Percentiles rank a stretch among this genome's conserved stretches.
Evolutionary conservation across 2,329 filamentous ascomycete species (phyloP).

Genomic region (Phialemonium atrogriseum): DNA sequence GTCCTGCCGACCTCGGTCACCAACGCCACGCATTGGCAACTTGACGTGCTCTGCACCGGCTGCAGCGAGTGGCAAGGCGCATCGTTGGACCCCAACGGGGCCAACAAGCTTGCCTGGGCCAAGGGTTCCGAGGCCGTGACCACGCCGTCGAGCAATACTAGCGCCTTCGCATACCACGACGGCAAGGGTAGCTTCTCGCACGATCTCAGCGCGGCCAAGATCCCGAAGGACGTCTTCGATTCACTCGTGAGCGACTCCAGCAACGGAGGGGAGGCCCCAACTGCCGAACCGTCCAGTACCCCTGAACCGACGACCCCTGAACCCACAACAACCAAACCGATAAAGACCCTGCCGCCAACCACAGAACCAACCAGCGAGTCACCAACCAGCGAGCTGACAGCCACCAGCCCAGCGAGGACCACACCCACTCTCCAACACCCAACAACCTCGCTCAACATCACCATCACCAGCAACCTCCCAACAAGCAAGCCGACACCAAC

Average conservation of each 20-base stretch:
- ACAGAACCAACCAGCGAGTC: too few species aligned
- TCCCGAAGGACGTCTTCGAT: conserved; percentile 16
- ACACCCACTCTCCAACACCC: too few species aligned
- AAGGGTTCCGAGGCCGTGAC: conserved; percentile 10
- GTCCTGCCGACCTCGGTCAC: conserved; percentile 11
- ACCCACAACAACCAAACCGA: too few species aligned
- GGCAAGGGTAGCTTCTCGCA: conserved; percentile 13
- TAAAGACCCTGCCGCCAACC: too few species aligned
- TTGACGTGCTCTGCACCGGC: conserved; percentile 17
- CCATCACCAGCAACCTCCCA: too few species aligned
- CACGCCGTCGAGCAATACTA: conserved; percentile 16
- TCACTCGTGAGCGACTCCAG: conserved; percentile 10
- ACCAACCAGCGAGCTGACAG: too few species aligned
- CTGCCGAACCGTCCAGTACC: too few species aligned
- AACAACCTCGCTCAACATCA: too few species aligned
- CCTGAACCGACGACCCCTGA: too few species aligned
- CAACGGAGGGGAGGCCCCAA: too few species aligned
- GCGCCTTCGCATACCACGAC: conserved; percentile 13
- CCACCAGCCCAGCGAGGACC: too few species aligned
- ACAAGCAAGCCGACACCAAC: too few species aligned
- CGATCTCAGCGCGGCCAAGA: conserved; percentile 12
- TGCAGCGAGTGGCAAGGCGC: conserved; percentile 16
- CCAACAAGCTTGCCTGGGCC: conserved; percentile 16
- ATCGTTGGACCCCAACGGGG: conserved; percentile 14
- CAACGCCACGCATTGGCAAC: conserved; percentile 20